Percentiles rank a stretch among this genome's conserved stretches.
phyloP scores from a whole-genome alignment of 2,329 filamentous ascomycete genomes.

The Neurospora sp. region DNA sequence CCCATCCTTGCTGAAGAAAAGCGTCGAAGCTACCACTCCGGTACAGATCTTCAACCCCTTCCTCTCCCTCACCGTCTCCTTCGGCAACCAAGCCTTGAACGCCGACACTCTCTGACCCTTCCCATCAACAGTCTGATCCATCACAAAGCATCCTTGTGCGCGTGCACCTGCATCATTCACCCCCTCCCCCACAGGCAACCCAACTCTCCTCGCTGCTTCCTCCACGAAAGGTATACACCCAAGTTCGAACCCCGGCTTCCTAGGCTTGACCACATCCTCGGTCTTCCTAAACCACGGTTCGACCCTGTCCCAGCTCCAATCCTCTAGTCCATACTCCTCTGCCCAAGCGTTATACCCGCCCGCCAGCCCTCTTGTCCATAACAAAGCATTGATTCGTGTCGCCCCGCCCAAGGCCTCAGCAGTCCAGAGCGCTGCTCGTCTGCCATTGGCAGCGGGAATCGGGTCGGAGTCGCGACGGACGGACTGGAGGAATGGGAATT shows the following conservation, averaged over 20 bases:
- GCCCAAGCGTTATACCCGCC: slow-evolving; percentile 23
- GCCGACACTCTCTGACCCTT: slow-evolving; percentile 19
- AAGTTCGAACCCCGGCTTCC: slow-evolving; percentile 6
- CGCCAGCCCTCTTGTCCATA: slow-evolving; percentile 22
- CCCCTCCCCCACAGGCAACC: slow-evolving; percentile 18
- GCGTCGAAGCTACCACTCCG: slow-evolving; percentile 19
- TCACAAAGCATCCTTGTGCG: slow-evolving; percentile 20
- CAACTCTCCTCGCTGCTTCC: slow-evolving; percentile 18
- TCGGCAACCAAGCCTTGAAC: slow-evolving; percentile 20
- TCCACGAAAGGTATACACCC: slow-evolving; percentile 13
- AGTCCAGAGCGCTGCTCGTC: slow-evolving; percentile 13
- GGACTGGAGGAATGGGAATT: slow-evolving; percentile 16
- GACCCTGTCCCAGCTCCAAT: slow-evolving; percentile 26
- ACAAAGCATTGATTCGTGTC: slow-evolving; percentile 23
- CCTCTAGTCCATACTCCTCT: slow-evolving; percentile 17
- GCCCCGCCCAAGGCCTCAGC: slow-evolving; percentile 25
- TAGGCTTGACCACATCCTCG: slow-evolving; percentile 19
- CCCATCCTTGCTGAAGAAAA: slow-evolving; percentile 16
- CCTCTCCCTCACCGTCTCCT: slow-evolving; percentile 13
- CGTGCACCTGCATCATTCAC: slow-evolving; percentile 20
- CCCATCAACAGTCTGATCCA: slow-evolving; percentile 21
- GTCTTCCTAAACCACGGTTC: slow-evolving; percentile 24
- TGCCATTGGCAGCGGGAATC: slow-evolving; percentile 13
- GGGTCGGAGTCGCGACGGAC: slow-evolving; percentile 21
- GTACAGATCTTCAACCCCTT: slow-evolving; percentile 22